Evolutionary conservation across 2,329 filamentous ascomycete species (phyloP).

Genomic region (Cladophialophora bantiana): DNA sequence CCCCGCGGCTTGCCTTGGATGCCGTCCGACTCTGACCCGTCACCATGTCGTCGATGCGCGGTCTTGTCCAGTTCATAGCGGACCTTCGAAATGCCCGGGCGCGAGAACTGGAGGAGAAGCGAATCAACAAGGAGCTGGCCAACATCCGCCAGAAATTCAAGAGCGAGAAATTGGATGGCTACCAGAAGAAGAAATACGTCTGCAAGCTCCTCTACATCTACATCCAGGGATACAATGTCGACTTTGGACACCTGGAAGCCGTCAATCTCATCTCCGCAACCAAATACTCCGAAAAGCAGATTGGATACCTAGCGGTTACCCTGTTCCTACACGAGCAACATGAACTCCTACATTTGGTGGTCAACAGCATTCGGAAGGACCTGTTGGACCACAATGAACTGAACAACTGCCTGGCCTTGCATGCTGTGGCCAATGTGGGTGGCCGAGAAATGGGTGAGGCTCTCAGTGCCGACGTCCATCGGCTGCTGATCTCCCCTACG

Average conservation of each 20-base stretch:
- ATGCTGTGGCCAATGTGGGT: constrained; percentile 97
- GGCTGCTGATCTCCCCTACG: constrained; percentile 88
- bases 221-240: constrained; percentile 98
- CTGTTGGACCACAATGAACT: constrained; percentile 93
- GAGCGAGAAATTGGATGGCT: constrained; percentile 90
- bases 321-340: constrained; percentile 97
- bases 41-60: constrained; percentile 59
- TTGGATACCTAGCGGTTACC: constrained; percentile 96
- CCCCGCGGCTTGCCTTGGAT: constrained; percentile 13
- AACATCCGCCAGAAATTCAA: constrained; percentile 99
- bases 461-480: constrained; percentile 87
- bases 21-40: constrained; percentile 1
- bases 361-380: constrained; percentile 98
- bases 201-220: constrained; percentile 99
- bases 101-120: constrained; percentile 95
- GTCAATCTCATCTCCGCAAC: constrained; percentile 95
- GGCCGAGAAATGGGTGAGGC: constrained; percentile 97
- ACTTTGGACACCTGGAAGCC: constrained; percentile 97
- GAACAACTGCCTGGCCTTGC: constrained; percentile 94
- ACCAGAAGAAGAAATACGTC: constrained; percentile 99
- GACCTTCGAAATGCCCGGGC: constrained; percentile 94
- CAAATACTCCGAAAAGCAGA: constrained; percentile 99
- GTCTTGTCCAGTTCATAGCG: constrained; percentile 97
- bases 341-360: constrained; percentile 91
- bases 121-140: constrained; percentile 98